A percentile compares a stretch with the other conserved stretches of the same genome.
Evolutionary conservation across 208 protist species (phyloP).

Genomic region (Leishmania turanica): DNA sequence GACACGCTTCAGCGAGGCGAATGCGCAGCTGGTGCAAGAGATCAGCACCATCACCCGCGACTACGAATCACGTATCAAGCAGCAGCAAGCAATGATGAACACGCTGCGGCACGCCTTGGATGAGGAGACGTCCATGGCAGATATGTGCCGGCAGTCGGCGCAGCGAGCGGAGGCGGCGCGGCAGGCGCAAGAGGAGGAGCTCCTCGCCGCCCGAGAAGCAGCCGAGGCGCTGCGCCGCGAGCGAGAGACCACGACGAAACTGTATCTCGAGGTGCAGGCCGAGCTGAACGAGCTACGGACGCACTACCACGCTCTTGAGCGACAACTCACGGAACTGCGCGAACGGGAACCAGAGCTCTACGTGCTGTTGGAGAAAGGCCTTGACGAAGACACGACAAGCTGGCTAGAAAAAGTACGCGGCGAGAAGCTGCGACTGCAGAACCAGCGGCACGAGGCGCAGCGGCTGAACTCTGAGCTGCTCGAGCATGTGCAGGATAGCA

Average conservation of each 20-base stretch:
- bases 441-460: constrained; percentile 50
- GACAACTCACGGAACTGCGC: constrained; percentile 41
- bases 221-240: constrained; percentile 27
- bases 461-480: constrained; percentile 62
- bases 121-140: constrained; percentile 61
- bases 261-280: constrained; percentile 36
- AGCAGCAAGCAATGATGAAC: constrained; percentile 63
- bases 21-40: constrained; percentile 40
- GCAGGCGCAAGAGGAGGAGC: constrained; percentile 40
- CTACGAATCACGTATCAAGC: constrained; percentile 53
- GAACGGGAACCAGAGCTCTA: constrained; percentile 53
- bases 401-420: constrained; percentile 64
- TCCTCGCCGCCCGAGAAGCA: constrained; percentile 28
- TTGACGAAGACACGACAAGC: constrained; percentile 33
- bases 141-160: constrained; percentile 42
- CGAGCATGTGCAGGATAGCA: constrained; percentile 57
- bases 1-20: constrained; percentile 29
- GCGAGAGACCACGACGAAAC: constrained; percentile 17
- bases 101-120: constrained; percentile 59
- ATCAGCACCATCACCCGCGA: constrained; percentile 44
- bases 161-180: constrained; percentile 39
- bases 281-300: constrained; percentile 54
- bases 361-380: constrained; percentile 48
- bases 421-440: constrained; percentile 57
- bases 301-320: constrained; percentile 49